A percentile compares a stretch with the other conserved stretches of the same genome.
phyloP scores from a whole-genome alignment of 2,329 filamentous ascomycete genomes.

The Magnaporthiopsis incrustans region DNA sequence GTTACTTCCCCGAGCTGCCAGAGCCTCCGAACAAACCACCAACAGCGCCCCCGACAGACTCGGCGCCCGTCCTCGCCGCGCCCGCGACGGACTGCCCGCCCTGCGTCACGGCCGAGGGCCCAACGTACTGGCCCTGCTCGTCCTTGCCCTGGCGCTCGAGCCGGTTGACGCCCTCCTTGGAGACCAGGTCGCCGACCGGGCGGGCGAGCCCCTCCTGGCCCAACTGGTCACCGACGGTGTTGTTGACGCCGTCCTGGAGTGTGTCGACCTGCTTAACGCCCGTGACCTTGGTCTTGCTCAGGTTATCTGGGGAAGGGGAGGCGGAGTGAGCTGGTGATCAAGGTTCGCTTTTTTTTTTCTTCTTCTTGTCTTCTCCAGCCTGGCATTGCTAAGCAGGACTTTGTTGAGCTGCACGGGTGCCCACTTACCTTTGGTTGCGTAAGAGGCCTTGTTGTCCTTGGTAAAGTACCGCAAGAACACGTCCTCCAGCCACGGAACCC shows the following conservation, averaged over 20 bases:
- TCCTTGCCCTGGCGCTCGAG: conserved; percentile 57
- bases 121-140: conserved; percentile 43
- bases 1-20: not conserved
- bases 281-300: conserved; percentile 63
- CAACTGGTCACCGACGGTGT: conserved; percentile 53
- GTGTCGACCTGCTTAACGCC: conserved; percentile 58
- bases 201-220: conserved; percentile 61
- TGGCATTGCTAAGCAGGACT: too few relatives aligned
- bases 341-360: too few relatives aligned
- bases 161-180: conserved; percentile 59
- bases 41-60: conserved; percentile 22
- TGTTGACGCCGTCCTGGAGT: conserved; percentile 59
- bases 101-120: conserved; percentile 11
- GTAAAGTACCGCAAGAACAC: conserved; percentile 65
- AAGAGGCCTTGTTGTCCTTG: conserved; percentile 69
- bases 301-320: conserved; percentile 41
- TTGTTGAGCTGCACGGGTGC: too few relatives aligned
- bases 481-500: conserved; percentile 73
- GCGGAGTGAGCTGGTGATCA: too few relatives aligned
- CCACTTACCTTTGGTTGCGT: conserved; percentile 46
- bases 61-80: conserved; percentile 22
- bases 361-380: too few relatives aligned
- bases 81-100: conserved; percentile 19
- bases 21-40: conserved; percentile 25
- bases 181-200: conserved; percentile 53